Evolutionary conservation across 2,329 filamentous ascomycete genomes (phyloP).

Genomic region (Colletotrichum cereale): DNA sequence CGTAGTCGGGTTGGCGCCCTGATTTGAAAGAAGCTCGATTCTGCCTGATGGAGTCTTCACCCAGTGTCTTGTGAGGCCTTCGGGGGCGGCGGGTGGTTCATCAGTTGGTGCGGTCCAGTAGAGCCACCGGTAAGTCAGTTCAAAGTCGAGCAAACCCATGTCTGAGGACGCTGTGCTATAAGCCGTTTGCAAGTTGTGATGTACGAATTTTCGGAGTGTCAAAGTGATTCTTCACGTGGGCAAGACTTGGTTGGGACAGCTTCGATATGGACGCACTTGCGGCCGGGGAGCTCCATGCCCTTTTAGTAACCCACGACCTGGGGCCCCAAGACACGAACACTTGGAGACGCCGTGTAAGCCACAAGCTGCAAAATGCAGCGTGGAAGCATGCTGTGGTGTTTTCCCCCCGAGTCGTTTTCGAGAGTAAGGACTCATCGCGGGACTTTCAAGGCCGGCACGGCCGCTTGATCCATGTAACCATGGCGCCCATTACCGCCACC

Average conservation of each 20-base stretch:
- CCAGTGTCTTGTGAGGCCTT: conserved; percentile 57
- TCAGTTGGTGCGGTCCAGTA: conserved; percentile 47
- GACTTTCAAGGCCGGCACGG: conserved; percentile 20
- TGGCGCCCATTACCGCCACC: conserved; percentile 9
- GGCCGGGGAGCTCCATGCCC: conserved; percentile 1
- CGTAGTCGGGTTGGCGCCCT: conserved; percentile 43
- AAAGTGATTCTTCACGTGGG: neutral
- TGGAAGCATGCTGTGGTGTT: neutral
- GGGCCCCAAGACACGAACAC: conserved; percentile 1
- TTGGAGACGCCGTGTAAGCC: conserved; percentile 6
- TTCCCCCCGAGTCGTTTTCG: conserved; percentile 32
- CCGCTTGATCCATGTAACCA: conserved; percentile 6
- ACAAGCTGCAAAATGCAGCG: conserved; percentile 17
- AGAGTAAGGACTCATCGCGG: conserved; percentile 23
- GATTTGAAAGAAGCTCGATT: conserved; percentile 63
- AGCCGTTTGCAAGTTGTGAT: neutral
- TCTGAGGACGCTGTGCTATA: neutral
- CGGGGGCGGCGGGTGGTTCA: conserved; percentile 49
- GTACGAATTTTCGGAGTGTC: neutral
- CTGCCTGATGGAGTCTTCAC: conserved; percentile 58
- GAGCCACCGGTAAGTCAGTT: conserved; percentile 50
- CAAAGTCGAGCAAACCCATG: conserved; percentile 44
- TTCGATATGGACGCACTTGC: neutral
- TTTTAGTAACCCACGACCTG: neutral
- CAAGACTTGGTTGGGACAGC: too few species aligned